Conservation (phyloP, 306 rosid species). For the Pyrus betulifolia region DNA sequence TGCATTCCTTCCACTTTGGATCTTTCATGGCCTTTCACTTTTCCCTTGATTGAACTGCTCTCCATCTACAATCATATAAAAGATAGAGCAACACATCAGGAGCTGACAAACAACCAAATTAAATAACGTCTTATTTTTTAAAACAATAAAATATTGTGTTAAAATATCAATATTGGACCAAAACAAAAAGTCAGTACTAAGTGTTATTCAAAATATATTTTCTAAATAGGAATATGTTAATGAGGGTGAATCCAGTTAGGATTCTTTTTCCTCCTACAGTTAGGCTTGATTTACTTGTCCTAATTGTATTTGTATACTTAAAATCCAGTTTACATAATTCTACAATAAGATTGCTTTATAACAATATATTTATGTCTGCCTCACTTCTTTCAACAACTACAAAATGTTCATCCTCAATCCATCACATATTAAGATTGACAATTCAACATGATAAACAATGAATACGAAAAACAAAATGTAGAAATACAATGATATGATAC, state of each 20-base stretch:
- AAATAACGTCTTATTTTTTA: too few relatives aligned
- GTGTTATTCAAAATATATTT: too few relatives aligned
- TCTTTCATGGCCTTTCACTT: background rate
- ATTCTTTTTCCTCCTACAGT: background rate
- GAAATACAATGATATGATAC: background rate
- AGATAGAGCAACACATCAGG: background rate
- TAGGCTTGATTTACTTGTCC: background rate
- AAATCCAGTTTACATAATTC: background rate
- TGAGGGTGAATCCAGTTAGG: background rate
- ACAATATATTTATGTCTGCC: too few relatives aligned
- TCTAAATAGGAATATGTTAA: too few relatives aligned
- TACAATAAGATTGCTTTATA: too few relatives aligned
- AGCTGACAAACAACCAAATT: too few relatives aligned
- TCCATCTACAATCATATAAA: background rate
- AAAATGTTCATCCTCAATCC: too few relatives aligned
- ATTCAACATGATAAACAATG: background rate
- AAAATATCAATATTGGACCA: too few relatives aligned
- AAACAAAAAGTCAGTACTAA: too few relatives aligned
- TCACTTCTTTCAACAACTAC: too few relatives aligned
- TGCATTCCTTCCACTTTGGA: background rate
- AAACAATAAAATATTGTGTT: too few relatives aligned
- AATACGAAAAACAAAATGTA: background rate
- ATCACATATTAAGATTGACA: background rate
- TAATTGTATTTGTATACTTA: background rate
- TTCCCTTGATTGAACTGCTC: background rate